Evolutionary conservation across 169 alveolate genomes (phyloP).

Genomic region (Perkinsus olseni): DNA sequence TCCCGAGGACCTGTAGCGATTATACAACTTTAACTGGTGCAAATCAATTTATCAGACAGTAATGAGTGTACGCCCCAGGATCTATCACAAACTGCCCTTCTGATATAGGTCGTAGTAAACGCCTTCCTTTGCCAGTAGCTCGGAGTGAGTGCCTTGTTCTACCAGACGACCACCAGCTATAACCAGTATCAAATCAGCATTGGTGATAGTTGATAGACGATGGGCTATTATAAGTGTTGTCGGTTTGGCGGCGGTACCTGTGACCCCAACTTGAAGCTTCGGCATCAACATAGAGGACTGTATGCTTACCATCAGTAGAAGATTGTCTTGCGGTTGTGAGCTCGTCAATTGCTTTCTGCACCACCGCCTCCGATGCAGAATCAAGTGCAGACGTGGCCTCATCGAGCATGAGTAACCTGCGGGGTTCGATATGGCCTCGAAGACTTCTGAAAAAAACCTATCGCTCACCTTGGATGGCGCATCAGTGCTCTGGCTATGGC

Average conservation of each 20-base stretch:
- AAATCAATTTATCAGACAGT: not conserved
- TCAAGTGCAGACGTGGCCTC: constrained; percentile 82
- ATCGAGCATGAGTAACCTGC: constrained; percentile 61
- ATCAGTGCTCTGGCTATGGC: constrained; percentile 62
- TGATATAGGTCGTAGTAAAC: constrained; percentile 10
- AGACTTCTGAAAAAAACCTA: not conserved
- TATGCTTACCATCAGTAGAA: not conserved
- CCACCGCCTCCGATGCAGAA: constrained; percentile 31
- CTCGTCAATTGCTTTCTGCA: constrained; percentile 37
- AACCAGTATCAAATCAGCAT: constrained; percentile 45
- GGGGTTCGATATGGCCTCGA: not conserved
- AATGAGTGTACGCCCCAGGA: not conserved
- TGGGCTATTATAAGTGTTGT: constrained; percentile 65
- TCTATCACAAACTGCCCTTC: not conserved
- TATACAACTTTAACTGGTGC: no score
- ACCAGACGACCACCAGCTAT: constrained; percentile 46
- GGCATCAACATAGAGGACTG: not conserved
- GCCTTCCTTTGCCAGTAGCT: constrained; percentile 26
- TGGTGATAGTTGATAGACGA: constrained; percentile 60
- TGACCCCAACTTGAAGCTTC: no score
- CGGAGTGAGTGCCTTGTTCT: constrained; percentile 51
- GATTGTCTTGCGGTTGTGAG: constrained; percentile 16
- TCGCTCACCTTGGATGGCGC: constrained; percentile 30
- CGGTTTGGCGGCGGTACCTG: constrained; percentile 27
- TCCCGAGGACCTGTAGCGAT: not conserved